Evolutionary conservation across 331 rosid genomes (phyloP).

Genomic region (Acacia concinna): DNA sequence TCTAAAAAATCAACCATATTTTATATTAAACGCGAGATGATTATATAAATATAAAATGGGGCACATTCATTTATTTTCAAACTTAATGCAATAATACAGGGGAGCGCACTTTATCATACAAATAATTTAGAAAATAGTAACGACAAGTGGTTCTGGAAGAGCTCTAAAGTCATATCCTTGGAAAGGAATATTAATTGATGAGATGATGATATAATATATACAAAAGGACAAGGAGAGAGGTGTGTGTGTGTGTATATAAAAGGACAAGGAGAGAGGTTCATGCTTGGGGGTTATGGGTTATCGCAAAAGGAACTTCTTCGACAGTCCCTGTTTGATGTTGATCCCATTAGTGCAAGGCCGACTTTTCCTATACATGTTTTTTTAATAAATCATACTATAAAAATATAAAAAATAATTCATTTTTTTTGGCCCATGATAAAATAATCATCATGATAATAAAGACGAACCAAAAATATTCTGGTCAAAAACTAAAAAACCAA

Average conservation of each 20-base stretch:
- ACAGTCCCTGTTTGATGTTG: background rate
- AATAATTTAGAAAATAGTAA: background rate
- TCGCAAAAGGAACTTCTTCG: background rate
- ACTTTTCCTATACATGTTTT: background rate
- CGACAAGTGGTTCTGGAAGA: background rate
- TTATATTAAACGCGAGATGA: too few relatives aligned
- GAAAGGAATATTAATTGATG: background rate
- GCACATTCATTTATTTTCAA: too few relatives aligned
- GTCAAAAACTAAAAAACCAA: too few relatives aligned
- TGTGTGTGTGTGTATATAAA: too few relatives aligned
- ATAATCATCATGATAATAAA: background rate
- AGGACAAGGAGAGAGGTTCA: background rate
- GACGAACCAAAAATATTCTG: too few relatives aligned
- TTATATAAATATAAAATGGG: too few relatives aligned
- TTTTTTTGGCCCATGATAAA: too few relatives aligned
- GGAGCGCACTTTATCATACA: background rate
- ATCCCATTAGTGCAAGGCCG: background rate
- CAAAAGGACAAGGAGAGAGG: background rate
- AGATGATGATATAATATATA: background rate
- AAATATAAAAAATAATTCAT: too few relatives aligned
- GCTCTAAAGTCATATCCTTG: background rate
- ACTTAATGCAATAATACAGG: background rate
- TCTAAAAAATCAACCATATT: too few relatives aligned
- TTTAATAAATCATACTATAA: background rate
- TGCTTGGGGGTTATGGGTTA: background rate